These are phyloP conservation scores for Tetraselmis striata DNA, from an alignment of 139 green algal species.

Conservation along the genomic window DNA sequence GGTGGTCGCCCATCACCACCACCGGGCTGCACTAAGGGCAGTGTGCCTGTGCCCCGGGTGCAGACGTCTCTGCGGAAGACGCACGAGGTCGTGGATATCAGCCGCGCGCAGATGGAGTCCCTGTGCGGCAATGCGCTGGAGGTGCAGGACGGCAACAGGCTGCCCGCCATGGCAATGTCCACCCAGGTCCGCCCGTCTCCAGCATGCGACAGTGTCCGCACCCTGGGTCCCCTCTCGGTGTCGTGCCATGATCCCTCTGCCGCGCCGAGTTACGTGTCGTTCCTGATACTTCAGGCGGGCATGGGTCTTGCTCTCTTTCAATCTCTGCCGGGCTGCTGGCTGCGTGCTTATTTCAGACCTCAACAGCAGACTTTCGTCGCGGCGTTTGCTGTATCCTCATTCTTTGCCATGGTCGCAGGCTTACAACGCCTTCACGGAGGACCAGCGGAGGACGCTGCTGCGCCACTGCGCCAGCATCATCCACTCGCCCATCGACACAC, in stretches of 20 bases:
- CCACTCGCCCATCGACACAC: conserved; percentile 82
- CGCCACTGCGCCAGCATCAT: conserved; percentile 70
- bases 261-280: no score
- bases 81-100: conserved; percentile 85
- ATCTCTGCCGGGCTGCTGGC: not conserved
- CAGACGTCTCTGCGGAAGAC: conserved; percentile 33
- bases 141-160: conserved; percentile 66
- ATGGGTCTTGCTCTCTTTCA: no score
- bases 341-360: not conserved
- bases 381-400: no score
- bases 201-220: no score
- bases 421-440: conserved; percentile 78
- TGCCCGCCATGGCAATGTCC: conserved; percentile 85
- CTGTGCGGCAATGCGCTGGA: conserved; percentile 93
- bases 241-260: no score
- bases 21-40: no score
- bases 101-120: conserved; percentile 69
- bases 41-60: no score
- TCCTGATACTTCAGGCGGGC: no score
- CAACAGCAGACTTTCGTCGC: no score
- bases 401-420: no score
- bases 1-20: no score
- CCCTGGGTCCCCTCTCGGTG: not conserved
- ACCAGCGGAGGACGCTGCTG: conserved; percentile 57
- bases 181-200: conserved; percentile 18